Percentiles rank a stretch among this genome's conserved stretches.
Conservation (phyloP, 2,329 filamentous ascomycete genomes). For the Ampelomyces quisqualis region DNA sequence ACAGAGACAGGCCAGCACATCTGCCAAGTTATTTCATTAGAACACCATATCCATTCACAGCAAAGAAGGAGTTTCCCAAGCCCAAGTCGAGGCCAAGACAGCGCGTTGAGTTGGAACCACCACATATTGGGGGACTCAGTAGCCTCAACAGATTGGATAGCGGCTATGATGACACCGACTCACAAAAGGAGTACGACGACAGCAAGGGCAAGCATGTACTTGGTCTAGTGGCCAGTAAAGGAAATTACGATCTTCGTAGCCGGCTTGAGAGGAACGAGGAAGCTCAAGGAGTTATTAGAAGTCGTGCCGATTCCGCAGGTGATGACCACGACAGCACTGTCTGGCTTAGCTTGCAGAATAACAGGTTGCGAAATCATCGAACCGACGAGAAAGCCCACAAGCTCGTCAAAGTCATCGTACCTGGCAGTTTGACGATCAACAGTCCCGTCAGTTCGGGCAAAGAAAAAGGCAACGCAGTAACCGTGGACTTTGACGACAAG, state of each 20-base stretch:
- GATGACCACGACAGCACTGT: slow-evolving; percentile 13
- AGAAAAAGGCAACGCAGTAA: neutral
- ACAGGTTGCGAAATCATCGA: neutral
- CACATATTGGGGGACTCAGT: slow-evolving; percentile 2
- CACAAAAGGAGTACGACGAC: slow-evolving; percentile 10
- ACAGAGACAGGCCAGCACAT: slow-evolving; percentile 19
- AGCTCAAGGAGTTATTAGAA: slow-evolving; percentile 18
- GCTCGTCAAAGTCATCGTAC: slow-evolving; percentile 16
- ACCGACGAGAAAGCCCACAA: neutral
- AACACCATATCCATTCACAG: slow-evolving; percentile 30
- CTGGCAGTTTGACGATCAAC: slow-evolving; percentile 13
- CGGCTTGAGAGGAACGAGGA: slow-evolving; percentile 23
- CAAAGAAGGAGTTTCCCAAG: slow-evolving; percentile 30
- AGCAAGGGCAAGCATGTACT: slow-evolving; percentile 28
- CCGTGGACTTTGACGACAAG: slow-evolving; percentile 32
- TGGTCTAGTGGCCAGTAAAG: slow-evolving; percentile 16
- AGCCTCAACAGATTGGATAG: slow-evolving; percentile 10
- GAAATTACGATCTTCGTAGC: slow-evolving; percentile 16
- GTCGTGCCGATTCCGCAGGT: slow-evolving; percentile 1
- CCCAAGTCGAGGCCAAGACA: slow-evolving; percentile 20
- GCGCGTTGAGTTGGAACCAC: slow-evolving; percentile 4
- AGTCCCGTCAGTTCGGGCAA: slow-evolving; percentile 1
- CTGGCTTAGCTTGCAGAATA: slow-evolving; percentile 17
- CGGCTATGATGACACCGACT: slow-evolving; percentile 5
- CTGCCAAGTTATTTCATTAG: slow-evolving; percentile 29